A percentile compares a stretch with the other conserved stretches of the same genome.
Conservation (phyloP, 345 rosid species). For the Euphorbia pulcherrima region DNA sequence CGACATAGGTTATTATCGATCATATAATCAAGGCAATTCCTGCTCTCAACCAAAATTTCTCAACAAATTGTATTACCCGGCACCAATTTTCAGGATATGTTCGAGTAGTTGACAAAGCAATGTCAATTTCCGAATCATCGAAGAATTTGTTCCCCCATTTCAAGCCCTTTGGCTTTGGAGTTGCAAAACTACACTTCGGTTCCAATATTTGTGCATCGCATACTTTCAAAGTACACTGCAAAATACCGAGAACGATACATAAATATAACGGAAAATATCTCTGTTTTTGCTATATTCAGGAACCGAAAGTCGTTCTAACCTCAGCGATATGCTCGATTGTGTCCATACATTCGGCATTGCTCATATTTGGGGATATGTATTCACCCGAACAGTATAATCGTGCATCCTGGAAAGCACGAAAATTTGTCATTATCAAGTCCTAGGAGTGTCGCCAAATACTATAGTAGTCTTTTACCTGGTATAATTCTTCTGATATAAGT, state of each 20-base stretch:
- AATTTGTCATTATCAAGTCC: background rate
- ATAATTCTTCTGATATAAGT: slow-evolving; percentile 26
- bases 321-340: slow-evolving; percentile 6
- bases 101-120: slow-evolving; percentile 6
- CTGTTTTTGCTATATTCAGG: background rate
- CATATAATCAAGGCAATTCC: too few species aligned
- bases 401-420: slow-evolving; percentile 4
- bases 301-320: background rate
- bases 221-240: slow-evolving; percentile 25
- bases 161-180: slow-evolving; percentile 24
- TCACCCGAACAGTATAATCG: background rate
- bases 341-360: slow-evolving; percentile 9
- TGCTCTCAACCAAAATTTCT: background rate
- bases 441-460: background rate
- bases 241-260: background rate
- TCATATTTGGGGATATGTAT: slow-evolving; percentile 8
- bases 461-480: slow-evolving; percentile 7
- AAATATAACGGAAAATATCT: background rate
- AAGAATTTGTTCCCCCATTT: slow-evolving; percentile 15
- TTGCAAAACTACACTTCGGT: slow-evolving; percentile 24
- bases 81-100: slow-evolving; percentile 19
- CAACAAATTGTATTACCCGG: slow-evolving; percentile 17
- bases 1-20: slow-evolving; percentile 1
- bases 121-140: slow-evolving; percentile 10
- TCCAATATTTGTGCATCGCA: slow-evolving; percentile 22